A percentile compares a stretch with the other conserved stretches of the same genome.
Conservation (phyloP, 441 rosid species). For the Erodium texanum region DNA sequence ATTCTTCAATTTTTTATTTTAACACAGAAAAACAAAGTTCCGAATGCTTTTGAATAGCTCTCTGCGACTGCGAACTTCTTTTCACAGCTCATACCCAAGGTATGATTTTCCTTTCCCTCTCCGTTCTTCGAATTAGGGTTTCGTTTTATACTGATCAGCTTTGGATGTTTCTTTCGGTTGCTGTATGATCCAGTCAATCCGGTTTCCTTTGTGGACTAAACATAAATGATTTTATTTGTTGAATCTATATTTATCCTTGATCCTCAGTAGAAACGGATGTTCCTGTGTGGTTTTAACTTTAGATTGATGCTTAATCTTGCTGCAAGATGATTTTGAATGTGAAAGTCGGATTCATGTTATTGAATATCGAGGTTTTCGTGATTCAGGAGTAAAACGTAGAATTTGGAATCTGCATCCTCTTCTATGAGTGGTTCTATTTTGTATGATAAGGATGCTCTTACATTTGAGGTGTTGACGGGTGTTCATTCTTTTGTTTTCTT, state of each 20-base stretch:
- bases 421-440: neutral
- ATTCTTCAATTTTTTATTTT: no score
- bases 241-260: neutral
- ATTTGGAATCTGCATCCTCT: neutral
- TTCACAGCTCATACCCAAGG: neutral
- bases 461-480: neutral
- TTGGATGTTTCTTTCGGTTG: neutral
- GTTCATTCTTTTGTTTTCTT: neutral
- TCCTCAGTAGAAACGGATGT: neutral
- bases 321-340: no score
- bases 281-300: neutral
- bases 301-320: neutral
- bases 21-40: neutral
- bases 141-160: neutral
- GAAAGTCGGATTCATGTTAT: neutral
- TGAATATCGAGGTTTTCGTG: neutral
- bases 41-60: neutral
- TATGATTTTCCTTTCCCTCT: neutral
- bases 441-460: neutral
- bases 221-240: neutral
- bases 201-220: neutral
- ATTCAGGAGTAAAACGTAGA: neutral
- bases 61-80: no score
- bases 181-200: neutral
- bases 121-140: neutral